Evolutionary conservation across 352 stramenopile species (phyloP).

Genomic region (Aphanomyces cochlioides): DNA sequence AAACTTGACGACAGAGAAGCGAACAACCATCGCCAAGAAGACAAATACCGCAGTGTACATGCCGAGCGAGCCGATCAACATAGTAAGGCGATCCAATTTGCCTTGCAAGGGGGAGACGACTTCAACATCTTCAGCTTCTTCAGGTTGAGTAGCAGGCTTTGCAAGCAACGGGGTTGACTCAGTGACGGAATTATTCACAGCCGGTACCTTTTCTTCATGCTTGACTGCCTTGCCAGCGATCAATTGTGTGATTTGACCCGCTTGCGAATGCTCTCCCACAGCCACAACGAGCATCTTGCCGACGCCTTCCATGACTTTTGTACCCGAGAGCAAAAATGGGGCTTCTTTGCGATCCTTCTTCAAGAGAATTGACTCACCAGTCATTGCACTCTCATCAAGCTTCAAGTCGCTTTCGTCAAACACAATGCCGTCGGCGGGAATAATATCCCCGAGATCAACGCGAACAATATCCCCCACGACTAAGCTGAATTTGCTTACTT

Average conservation of each 20-base stretch:
- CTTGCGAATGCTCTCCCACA: slow-evolving; percentile 42
- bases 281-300: slow-evolving; percentile 52
- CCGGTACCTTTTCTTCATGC: background rate
- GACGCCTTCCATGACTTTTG: slow-evolving; percentile 49
- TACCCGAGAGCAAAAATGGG: slow-evolving; percentile 77
- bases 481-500: slow-evolving; percentile 43
- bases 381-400: slow-evolving; percentile 83
- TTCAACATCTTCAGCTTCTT: slow-evolving; percentile 8
- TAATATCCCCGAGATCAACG: slow-evolving; percentile 51
- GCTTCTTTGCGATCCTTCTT: slow-evolving; percentile 42
- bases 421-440: slow-evolving; percentile 81
- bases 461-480: slow-evolving; percentile 65
- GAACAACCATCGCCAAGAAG: slow-evolving; percentile 53
- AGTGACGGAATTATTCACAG: background rate
- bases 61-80: slow-evolving; percentile 63
- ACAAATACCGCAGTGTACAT: slow-evolving; percentile 56
- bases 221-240: slow-evolving; percentile 3
- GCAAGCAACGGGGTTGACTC: slow-evolving; percentile 11
- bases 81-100: slow-evolving; percentile 73
- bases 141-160: background rate
- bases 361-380: slow-evolving; percentile 80
- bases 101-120: slow-evolving; percentile 56
- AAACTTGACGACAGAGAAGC: slow-evolving; percentile 60
- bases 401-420: slow-evolving; percentile 68
- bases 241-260: slow-evolving; percentile 40